Conservation (phyloP, 257 asterid genomes). For the Handroanthus guayacan region DNA sequence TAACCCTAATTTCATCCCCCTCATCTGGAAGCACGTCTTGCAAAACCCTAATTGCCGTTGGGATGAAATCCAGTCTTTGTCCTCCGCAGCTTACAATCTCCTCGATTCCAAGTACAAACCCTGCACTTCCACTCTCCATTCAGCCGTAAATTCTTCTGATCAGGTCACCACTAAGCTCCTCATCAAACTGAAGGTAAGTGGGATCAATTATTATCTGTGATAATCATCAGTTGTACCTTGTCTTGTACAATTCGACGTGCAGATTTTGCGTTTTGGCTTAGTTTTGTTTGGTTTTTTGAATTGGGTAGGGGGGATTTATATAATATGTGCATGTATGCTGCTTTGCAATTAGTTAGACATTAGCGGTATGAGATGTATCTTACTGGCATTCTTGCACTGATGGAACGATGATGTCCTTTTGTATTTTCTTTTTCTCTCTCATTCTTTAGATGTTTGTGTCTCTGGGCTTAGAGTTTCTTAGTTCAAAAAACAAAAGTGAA, state of each 20-base stretch:
- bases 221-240: neutral
- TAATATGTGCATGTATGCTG: neutral
- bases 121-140: slow-evolving; percentile 68
- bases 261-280: neutral
- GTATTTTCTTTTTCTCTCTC: too few species aligned
- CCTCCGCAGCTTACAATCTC: slow-evolving; percentile 73
- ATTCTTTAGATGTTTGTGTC: neutral
- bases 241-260: slow-evolving; percentile 9
- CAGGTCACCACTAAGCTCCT: slow-evolving; percentile 94
- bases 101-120: slow-evolving; percentile 78
- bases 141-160: slow-evolving; percentile 75
- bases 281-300: neutral
- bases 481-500: neutral
- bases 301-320: neutral
- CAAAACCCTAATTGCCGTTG: slow-evolving; percentile 77
- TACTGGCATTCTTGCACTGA: neutral
- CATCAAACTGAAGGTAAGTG: slow-evolving; percentile 73
- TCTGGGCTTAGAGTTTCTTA: neutral
- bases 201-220: neutral
- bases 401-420: neutral
- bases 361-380: neutral
- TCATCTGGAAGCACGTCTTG: slow-evolving; percentile 80
- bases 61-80: slow-evolving; percentile 89
- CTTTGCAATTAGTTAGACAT: neutral
- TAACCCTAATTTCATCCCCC: slow-evolving; percentile 75